phyloP scores from a whole-genome alignment of 768 basidiomycete species.

The Boletus subcaerulescens region DNA sequence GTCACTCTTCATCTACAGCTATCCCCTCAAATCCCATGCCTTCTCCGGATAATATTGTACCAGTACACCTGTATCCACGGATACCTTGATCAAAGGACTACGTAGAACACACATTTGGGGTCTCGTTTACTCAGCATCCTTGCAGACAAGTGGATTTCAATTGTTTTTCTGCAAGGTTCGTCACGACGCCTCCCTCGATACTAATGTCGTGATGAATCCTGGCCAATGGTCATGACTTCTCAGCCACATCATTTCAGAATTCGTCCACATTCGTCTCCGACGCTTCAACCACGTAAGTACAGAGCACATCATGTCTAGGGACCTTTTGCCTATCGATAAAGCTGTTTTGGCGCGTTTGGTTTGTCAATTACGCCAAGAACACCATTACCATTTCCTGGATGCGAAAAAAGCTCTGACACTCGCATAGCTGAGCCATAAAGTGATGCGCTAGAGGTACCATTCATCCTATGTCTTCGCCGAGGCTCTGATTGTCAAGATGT shows the following conservation, averaged over 20 bases:
- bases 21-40: conserved; percentile 25
- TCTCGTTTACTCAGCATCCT: conserved; percentile 6
- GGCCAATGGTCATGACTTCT: conserved; percentile 14
- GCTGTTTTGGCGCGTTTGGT: conserved; percentile 11
- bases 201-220: conserved; percentile 3
- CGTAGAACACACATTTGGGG: conserved; percentile 13
- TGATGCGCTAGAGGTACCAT: conserved; percentile 7
- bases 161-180: conserved; percentile 16
- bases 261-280: neutral
- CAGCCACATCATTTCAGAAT: neutral
- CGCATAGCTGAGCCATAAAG: neutral
- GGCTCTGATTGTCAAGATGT: conserved; percentile 1
- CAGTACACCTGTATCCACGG: conserved; percentile 32
- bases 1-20: conserved; percentile 38
- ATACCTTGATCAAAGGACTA: conserved; percentile 26
- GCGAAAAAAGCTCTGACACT: neutral
- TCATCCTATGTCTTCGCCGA: neutral
- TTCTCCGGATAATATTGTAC: conserved; percentile 27
- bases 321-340: conserved; percentile 19
- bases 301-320: conserved; percentile 1
- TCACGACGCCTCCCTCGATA: conserved; percentile 1
- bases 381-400: neutral
- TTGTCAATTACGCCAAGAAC: neutral
- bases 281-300: conserved; percentile 10
- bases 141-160: conserved; percentile 2